phyloP scores from a whole-genome alignment of 169 alveolate genomes.

The Plasmodium yoelii region DNA sequence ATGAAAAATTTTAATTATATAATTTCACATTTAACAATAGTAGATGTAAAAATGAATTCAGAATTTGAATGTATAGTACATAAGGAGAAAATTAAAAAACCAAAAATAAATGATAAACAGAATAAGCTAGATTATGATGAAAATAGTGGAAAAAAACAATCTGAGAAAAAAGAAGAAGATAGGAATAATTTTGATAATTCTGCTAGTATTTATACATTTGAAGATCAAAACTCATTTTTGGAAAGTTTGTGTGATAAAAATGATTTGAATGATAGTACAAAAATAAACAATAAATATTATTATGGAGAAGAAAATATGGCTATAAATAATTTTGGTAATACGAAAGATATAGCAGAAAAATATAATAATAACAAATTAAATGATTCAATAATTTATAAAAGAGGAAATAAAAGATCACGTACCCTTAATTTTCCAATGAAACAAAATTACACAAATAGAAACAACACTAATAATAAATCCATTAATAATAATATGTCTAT shows the following conservation, averaged over 20 bases:
- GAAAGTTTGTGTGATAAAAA: not conserved
- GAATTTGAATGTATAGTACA: not conserved
- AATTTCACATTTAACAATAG: conserved; percentile 66
- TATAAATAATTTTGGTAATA: too few relatives aligned
- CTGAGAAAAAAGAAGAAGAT: too few relatives aligned
- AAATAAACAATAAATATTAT: too few relatives aligned
- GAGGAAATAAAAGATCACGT: too few relatives aligned
- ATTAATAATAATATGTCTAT: too few relatives aligned
- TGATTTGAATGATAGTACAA: not conserved
- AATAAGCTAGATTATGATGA: not conserved
- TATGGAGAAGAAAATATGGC: too few relatives aligned
- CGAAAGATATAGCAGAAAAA: not conserved
- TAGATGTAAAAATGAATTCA: conserved; percentile 32
- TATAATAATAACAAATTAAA: not conserved
- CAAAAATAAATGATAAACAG: not conserved
- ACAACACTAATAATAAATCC: too few relatives aligned
- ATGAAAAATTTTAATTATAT: conserved; percentile 68
- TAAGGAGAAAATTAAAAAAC: not conserved
- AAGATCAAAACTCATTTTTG: too few relatives aligned
- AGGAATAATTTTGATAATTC: not conserved
- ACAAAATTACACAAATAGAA: too few relatives aligned
- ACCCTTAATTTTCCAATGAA: too few relatives aligned
- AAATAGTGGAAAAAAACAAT: not conserved
- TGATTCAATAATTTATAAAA: too few relatives aligned
- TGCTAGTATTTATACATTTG: not conserved